Evolutionary conservation across 495 filamentous ascomycete species (phyloP), one percentile per base, ranked within the genome.

Genomic region (Darksidea phi): DNA sequence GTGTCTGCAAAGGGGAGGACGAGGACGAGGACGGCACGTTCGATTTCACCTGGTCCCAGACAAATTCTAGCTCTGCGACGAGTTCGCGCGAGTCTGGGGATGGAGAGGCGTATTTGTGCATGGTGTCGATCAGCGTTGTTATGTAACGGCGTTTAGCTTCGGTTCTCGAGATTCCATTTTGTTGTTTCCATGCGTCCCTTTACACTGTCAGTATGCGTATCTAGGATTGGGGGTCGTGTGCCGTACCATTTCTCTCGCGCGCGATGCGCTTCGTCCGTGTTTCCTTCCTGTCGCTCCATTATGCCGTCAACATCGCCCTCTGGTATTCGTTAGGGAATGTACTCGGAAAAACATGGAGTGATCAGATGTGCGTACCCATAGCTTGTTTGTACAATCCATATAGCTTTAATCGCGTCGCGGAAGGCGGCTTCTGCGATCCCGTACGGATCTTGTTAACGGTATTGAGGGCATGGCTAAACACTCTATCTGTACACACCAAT

Each of bases 361-460:
- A 46, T 6, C 34, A 13, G 26, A n/a, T 46, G 17, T 10, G 23
- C 73, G 51, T 73, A 86, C 83, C 86, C 92, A 96, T 97, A 64
- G 89, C 91, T 77, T 98, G 94, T 73, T 98, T 98, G 77, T 97
- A 98, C 61, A 98, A 81, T 51, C 94, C 94, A 85, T 98, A 98
- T 55, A 98, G 86, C 64, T 86, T 87, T 66, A 98, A 78, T 24
- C 94, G 88, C 68, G 92, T 93, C 32, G 81, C 77, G 8, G 91
- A 81, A 36, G 94, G 95, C 18, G 94, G 94, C 38, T 93, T 86
- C 51, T 88, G 83, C 41, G 89, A 89, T 23, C 94, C 93, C 13
- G 91, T 95, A 69, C 91, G 91, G 59, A 98, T 96, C 69, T 94
- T 94, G 75, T 96, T 96, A 64, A 97, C 94, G 25, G 93, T 97